Conservation (phyloP, 768 basidiomycete genomes). For the Mycena alexandri region DNA sequence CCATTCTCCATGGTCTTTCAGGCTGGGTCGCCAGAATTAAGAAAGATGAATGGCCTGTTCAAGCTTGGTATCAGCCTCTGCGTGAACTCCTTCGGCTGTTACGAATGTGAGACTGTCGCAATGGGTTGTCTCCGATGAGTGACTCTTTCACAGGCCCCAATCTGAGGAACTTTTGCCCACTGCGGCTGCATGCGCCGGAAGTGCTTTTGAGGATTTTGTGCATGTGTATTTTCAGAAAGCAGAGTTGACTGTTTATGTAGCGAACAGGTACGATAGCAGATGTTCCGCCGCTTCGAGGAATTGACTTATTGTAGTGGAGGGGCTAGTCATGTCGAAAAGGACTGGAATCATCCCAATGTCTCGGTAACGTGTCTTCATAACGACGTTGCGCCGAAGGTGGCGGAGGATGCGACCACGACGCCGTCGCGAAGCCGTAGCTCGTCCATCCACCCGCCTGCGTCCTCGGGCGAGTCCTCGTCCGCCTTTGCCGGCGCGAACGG, state of each 20-base stretch:
- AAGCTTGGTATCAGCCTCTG: neutral
- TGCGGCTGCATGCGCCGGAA: neutral
- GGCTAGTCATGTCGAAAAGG: no score
- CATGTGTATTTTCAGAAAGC: no score
- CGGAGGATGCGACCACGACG: slow-evolving; percentile 82
- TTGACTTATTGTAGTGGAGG: no score
- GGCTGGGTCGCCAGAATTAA: neutral
- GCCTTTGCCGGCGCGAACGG: no score
- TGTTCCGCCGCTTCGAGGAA: no score
- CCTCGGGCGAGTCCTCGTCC: no score
- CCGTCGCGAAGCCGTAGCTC: slow-evolving; percentile 85
- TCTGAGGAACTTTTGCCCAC: neutral
- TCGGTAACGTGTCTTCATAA: neutral
- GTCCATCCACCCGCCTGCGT: slow-evolving; percentile 61
- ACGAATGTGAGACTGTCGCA: neutral
- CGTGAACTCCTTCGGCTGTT: neutral
- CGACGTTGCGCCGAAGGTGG: slow-evolving; percentile 59
- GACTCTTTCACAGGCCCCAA: neutral
- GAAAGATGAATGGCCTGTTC: neutral
- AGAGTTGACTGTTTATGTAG: no score
- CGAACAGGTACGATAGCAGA: no score
- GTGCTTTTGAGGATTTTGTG: neutral
- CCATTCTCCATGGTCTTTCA: neutral
- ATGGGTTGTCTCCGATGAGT: neutral
- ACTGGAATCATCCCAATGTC: no score